Base-by-base conservation (phyloP, 257 asterid genomes). In the Solanum gracilifrons region DNA sequence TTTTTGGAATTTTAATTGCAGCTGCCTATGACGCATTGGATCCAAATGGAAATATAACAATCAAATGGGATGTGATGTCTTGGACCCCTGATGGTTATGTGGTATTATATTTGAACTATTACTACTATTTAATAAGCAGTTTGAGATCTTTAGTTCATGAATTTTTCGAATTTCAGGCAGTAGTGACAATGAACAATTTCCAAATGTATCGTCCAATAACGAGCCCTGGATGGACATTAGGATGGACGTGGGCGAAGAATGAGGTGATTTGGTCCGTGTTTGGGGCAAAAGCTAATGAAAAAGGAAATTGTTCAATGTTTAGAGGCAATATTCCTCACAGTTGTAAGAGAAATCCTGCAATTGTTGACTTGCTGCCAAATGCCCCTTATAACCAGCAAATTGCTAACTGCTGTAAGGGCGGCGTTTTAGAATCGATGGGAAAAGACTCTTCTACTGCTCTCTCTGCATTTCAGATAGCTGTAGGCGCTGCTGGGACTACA, bases 241-340 rank as follows among this genome's bases (percentile, higher is more conserved):
- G 86, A 32, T 90, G 92, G 92, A 87, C 85, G 9, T 90, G 91
- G 91, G 87, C 89, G 9, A 87, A 87, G 66, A 80, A 82, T 20
- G 91, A 90, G 48, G 32, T 90, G 0, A 87, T 90, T 69, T 90
- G 90, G 91, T 0, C 87, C 39, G 82, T 89, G 89, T 1, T 46
- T 6, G 91, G 92, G 21, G 91, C 91, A 41, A 21, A 85, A 86
- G 77, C 90, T 12, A 90, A 87, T 3, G 82, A 87, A 0, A 71
- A 90, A 82, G 92, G 92, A 12, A 48, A 90, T 76, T 90, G 92
- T 32, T 90, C 91, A 4, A 90, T 4, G 77, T 90, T 82, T 64
- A 51, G 29, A 87, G 21, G 35, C 23, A 87, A 36, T 16, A 85
- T 88, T 35, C 92, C 92, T 27, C 91, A 89, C 23, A 87, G 85